Percentiles rank a stretch among this genome's conserved stretches.
Evolutionary conservation across 75 land plant genomes (phyloP).

Genomic region (Gnetum montanum): DNA sequence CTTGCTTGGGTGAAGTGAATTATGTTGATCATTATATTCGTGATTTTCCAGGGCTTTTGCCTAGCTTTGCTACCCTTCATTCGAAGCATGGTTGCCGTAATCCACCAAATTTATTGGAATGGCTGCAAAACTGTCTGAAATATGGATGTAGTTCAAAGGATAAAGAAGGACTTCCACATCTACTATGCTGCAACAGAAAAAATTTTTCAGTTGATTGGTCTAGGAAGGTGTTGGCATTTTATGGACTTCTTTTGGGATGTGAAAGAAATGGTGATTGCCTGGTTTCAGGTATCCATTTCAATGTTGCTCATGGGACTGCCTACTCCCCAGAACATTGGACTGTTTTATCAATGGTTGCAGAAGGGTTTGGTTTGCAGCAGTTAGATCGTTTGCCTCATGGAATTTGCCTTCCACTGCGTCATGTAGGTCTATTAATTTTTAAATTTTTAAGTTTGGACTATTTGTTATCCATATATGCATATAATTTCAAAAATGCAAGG

Average conservation of each 20-base stretch:
- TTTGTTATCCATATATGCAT: too few species aligned
- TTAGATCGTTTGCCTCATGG: conserved; percentile 87
- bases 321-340: conserved; percentile 50
- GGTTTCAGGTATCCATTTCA: conserved; percentile 54
- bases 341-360: conserved; percentile 94
- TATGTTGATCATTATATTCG: conserved; percentile 88
- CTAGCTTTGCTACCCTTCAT: conserved; percentile 4
- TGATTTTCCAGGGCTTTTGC: conserved; percentile 66
- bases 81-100: conserved; percentile 4
- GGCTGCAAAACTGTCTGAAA: conserved; percentile 66
- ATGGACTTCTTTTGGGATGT: conserved; percentile 55
- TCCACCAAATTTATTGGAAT: conserved; percentile 64
- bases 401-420: conserved; percentile 88
- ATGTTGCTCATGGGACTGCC: conserved; percentile 54
- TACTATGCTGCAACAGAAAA: conserved; percentile 35
- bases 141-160: conserved; percentile 23
- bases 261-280: conserved; percentile 32
- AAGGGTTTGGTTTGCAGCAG: conserved; percentile 78
- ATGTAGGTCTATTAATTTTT: conserved; percentile 38
- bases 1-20: conserved; percentile 39
- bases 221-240: conserved; percentile 75
- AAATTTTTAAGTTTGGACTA: background rate
- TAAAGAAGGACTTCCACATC: conserved; percentile 37
- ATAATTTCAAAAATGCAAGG: too few species aligned
- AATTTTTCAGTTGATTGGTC: conserved; percentile 58